Base-by-base conservation (phyloP, 169 alveolate species). In the Plasmodium vivax region DNA sequence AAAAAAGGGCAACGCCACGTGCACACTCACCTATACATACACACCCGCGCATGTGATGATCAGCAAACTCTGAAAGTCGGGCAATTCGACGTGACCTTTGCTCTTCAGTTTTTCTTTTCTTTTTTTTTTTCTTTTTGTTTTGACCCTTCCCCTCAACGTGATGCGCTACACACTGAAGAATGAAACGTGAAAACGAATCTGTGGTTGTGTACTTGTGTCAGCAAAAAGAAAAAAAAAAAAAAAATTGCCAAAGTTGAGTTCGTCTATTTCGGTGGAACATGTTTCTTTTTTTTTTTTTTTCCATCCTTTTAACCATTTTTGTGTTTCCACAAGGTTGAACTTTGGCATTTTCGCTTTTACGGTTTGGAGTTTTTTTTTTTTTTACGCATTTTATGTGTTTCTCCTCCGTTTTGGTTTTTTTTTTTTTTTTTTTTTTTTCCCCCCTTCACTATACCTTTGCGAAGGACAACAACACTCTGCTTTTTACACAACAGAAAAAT, bases 151-250 rank as follows among this genome's bases (percentile, higher is more conserved):
- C 75, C 14, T 14, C 34, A 62, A 23, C 34, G 10, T 62, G 10
- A n/a, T 62, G 75, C 34, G 34, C n/a, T 62, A 62, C 75, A 62
- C 75, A 62, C 38, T 23, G 75, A n/a, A 62, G 75, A 62, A n/a
- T 62, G 12, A 1, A 62, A 62, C 75, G 30, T 27, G 14, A 62
- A 7, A 62, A 62, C 75, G 75, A 62, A 62, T 27, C 34, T 62
- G 30, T 62, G 75, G 75, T 62, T 62, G 75, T 62, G 75, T 62
- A 62, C 14, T 58, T 58, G 74, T 58, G 74, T 58, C 74, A 58
- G 54, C 7, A 45, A 45, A 45, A 41, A 41, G 51, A 23, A 23
- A 23, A 36, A 36, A n/a, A 19, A 58, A 19, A 58, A 58, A 16
- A 58, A 23, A n/a, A 19, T 3, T 8, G 12, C 0, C 8, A 58